Evolutionary conservation across 1,139 yeast genomes (phyloP), one percentile per base, ranked within the genome.

Genomic region (Groenewaldozyma auringiensis): DNA sequence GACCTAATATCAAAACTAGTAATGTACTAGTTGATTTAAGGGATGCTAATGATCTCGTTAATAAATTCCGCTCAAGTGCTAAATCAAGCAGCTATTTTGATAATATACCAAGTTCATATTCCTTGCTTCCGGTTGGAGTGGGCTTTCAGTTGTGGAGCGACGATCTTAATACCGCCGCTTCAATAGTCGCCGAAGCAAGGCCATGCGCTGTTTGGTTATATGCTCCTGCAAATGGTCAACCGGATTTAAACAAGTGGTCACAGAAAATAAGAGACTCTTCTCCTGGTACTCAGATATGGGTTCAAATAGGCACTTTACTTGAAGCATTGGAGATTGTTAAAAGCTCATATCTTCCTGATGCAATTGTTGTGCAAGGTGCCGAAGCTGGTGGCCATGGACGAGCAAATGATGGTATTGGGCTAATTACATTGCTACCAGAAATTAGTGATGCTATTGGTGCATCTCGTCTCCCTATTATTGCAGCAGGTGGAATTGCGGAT

Each of bases 341-440:
- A 6, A 14, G 36, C 18, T 11, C 11, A 14, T 4, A 33, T 4
- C 36, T n/a, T 6, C 40, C 40, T 37, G 40, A 37, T 37, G 40
- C 18, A 4, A 37, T 37, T 4, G 40, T 37, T 14, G 22, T 37
- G 8, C 40, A 37, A 37, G 40, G 40, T 4, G 14, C 22, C 9
- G 40, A 37, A n/a, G 40, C 40, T 37, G 40, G 40, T 14, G 40
- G 40, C n/a, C 40, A 37, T 18, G 40, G 40, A 6, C 4, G 22
- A 20, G 40, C 40, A 4, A 18, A 21, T 8, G 22, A 18, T 18
- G 40, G 27, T 6, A 14, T n/a, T 37, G 14, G 40, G 27, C 14
- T 37, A 18, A 11, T 33, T 33, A 37, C 40, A 4, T 21, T 37
- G 4, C 14, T 37, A 14, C 40, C 40, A 37, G 40, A 37, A n/a